These are phyloP conservation scores for Wallacemonas sp. DNA, from an alignment of 208 protist species.

Conservation along the genomic window DNA sequence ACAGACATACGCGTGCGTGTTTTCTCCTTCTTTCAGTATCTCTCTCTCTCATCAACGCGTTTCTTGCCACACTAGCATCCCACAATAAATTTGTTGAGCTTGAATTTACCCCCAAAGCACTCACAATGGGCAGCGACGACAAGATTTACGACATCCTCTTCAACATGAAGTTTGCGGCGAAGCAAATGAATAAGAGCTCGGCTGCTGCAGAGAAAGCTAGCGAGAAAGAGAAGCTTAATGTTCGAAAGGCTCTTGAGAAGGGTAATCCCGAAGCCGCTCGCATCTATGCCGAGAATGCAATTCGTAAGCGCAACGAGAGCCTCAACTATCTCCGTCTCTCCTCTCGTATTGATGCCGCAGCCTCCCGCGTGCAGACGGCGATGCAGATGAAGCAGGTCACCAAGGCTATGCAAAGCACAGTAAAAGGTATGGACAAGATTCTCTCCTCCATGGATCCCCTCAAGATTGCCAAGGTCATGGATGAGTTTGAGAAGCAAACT, in stretches of 20 bases:
- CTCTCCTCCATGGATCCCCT: slow-evolving; percentile 93
- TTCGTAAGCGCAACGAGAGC: slow-evolving; percentile 95
- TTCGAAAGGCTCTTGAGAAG: slow-evolving; percentile 96
- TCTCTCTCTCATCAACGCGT: too few species aligned
- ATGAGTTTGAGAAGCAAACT: slow-evolving; percentile 97
- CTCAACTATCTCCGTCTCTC: slow-evolving; percentile 96
- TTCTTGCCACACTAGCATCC: too few species aligned
- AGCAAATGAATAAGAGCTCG: slow-evolving; percentile 92
- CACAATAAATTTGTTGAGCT: too few species aligned
- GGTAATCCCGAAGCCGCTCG: slow-evolving; percentile 97
- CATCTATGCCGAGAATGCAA: slow-evolving; percentile 98
- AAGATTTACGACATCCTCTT: slow-evolving; percentile 93
- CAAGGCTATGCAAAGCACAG: slow-evolving; percentile 92
- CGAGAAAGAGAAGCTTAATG: slow-evolving; percentile 92
- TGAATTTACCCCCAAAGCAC: slow-evolving; percentile 10
- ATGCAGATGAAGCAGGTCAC: slow-evolving; percentile 91
- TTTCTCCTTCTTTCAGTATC: background rate
- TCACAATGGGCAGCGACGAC: slow-evolving; percentile 64
- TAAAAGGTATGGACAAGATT: slow-evolving; percentile 95
- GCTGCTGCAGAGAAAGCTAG: slow-evolving; percentile 87
- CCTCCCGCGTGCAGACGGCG: slow-evolving; percentile 94
- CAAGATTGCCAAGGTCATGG: slow-evolving; percentile 93
- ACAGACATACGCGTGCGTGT: too few species aligned
- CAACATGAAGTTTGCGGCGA: slow-evolving; percentile 95
- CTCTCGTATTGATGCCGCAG: slow-evolving; percentile 95